Evolutionary conservation across 2,329 filamentous ascomycete species (phyloP).

Genomic region (Botrytis pseudocinerea): DNA sequence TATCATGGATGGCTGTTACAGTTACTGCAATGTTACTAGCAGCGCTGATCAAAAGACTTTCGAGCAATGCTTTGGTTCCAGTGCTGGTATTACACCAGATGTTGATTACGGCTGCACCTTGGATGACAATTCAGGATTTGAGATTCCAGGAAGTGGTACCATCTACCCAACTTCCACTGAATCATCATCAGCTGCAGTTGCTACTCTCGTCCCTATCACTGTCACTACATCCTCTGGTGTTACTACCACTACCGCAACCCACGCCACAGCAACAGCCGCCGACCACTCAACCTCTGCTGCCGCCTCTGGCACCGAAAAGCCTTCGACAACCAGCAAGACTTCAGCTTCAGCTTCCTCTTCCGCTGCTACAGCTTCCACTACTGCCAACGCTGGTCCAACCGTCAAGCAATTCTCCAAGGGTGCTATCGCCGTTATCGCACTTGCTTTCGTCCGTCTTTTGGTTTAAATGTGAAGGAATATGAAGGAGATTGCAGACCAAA

Average conservation of each 20-base stretch:
- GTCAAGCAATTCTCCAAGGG: conserved; percentile 22
- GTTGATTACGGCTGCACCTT: conserved; percentile 15
- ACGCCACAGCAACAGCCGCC: not conserved
- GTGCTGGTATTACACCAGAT: not conserved
- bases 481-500: not conserved
- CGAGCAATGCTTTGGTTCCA: not conserved
- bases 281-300: not conserved
- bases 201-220: not conserved
- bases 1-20: conserved; percentile 18
- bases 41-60: conserved; percentile 16
- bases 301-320: not conserved
- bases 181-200: not conserved
- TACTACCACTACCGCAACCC: not conserved
- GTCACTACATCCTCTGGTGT: conserved; percentile 4
- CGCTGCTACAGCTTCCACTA: conserved; percentile 3
- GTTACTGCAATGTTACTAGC: conserved; percentile 22
- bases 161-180: conserved; percentile 10
- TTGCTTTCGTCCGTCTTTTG: conserved; percentile 20
- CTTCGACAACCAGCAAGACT: conserved; percentile 8
- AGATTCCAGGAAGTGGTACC: conserved; percentile 7
- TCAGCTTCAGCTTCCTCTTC: conserved; percentile 8
- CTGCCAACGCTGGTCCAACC: conserved; percentile 13
- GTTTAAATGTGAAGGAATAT: not conserved
- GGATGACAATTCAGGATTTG: not conserved
- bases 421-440: conserved; percentile 18